phyloP scores from a whole-genome alignment of 1,139 yeast genomes.

The Taphrina deformans region DNA sequence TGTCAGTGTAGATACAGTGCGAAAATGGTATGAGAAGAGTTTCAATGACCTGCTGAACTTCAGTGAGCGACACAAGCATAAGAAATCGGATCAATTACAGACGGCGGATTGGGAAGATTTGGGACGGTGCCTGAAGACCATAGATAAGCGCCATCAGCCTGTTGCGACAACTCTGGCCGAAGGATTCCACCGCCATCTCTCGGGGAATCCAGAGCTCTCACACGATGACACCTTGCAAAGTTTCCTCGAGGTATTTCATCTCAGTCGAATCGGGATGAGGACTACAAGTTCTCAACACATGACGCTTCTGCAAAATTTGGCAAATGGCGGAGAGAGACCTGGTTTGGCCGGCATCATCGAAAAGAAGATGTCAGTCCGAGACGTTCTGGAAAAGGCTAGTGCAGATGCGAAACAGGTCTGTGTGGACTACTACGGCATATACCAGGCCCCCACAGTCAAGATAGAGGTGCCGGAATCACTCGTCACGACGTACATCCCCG shows the following conservation, averaged over 20 bases:
- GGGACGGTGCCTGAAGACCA: slow-evolving; percentile 6
- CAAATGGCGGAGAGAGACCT: slow-evolving; percentile 60
- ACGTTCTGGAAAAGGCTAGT: slow-evolving; percentile 78
- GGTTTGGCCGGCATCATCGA: slow-evolving; percentile 83
- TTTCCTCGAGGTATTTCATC: slow-evolving; percentile 76
- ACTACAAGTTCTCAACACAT: slow-evolving; percentile 49
- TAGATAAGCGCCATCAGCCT: slow-evolving; percentile 29
- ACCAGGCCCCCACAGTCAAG: slow-evolving; percentile 77
- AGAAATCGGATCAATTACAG: slow-evolving; percentile 1
- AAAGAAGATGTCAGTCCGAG: slow-evolving; percentile 73
- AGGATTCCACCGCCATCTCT: slow-evolving; percentile 66
- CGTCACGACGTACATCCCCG: slow-evolving; percentile 83
- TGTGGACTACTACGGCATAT: slow-evolving; percentile 80
- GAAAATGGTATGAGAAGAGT: slow-evolving; percentile 88
- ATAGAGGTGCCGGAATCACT: slow-evolving; percentile 69
- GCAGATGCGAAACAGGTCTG: slow-evolving; percentile 85
- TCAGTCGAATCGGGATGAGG: slow-evolving; percentile 83
- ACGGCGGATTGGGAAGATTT: slow-evolving; percentile 13
- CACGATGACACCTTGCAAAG: slow-evolving; percentile 60
- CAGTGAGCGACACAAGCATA: slow-evolving; percentile 9
- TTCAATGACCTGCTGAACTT: slow-evolving; percentile 53
- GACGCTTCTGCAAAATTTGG: slow-evolving; percentile 69
- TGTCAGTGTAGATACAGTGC: slow-evolving; percentile 74
- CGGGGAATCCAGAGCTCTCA: slow-evolving; percentile 47
- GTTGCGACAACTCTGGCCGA: slow-evolving; percentile 31